These are phyloP conservation scores for Kodamaea leandrae DNA, from an alignment of 805 yeast species.

Conservation along the genomic window DNA sequence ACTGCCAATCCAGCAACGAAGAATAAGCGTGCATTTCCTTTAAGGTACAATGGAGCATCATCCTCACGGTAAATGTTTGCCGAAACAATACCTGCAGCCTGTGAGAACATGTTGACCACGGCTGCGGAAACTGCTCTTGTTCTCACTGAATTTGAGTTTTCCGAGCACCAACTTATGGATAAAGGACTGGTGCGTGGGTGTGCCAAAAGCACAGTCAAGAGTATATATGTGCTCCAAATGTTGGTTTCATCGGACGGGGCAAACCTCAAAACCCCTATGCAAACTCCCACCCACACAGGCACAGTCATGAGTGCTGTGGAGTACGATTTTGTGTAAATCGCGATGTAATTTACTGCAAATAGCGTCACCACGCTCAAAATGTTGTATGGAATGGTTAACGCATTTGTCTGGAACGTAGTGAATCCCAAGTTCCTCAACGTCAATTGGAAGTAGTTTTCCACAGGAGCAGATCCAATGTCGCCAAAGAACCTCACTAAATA, in stretches of 20 bases:
- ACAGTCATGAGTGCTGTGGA: slow-evolving; percentile 19
- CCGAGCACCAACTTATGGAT: slow-evolving; percentile 58
- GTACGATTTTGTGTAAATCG: slow-evolving; percentile 23
- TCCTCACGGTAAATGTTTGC: slow-evolving; percentile 54
- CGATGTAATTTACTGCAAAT: slow-evolving; percentile 19
- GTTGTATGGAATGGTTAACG: slow-evolving; percentile 51
- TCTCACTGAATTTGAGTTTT: slow-evolving; percentile 61
- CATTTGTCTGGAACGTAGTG: slow-evolving; percentile 49
- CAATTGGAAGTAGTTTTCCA: slow-evolving; percentile 12
- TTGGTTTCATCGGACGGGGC: slow-evolving; percentile 41
- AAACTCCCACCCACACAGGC: slow-evolving; percentile 27
- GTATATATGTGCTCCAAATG: slow-evolving; percentile 42
- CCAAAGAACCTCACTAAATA: slow-evolving; percentile 20
- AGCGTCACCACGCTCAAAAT: slow-evolving; percentile 24
- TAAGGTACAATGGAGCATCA: slow-evolving; percentile 58
- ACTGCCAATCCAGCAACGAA: slow-evolving; percentile 34
- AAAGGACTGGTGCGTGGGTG: slow-evolving; percentile 54
- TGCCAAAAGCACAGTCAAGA: slow-evolving; percentile 38
- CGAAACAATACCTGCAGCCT: slow-evolving; percentile 52
- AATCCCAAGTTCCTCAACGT: slow-evolving; percentile 41
- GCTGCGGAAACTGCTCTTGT: slow-evolving; percentile 65
- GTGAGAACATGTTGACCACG: slow-evolving; percentile 61
- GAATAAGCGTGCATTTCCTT: slow-evolving; percentile 51
- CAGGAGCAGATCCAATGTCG: slow-evolving; percentile 11
- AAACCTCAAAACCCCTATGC: slow-evolving; percentile 35